Evolutionary conservation across 2,329 filamentous ascomycete species (phyloP).

Genomic region (Fusarium caatingaense): DNA sequence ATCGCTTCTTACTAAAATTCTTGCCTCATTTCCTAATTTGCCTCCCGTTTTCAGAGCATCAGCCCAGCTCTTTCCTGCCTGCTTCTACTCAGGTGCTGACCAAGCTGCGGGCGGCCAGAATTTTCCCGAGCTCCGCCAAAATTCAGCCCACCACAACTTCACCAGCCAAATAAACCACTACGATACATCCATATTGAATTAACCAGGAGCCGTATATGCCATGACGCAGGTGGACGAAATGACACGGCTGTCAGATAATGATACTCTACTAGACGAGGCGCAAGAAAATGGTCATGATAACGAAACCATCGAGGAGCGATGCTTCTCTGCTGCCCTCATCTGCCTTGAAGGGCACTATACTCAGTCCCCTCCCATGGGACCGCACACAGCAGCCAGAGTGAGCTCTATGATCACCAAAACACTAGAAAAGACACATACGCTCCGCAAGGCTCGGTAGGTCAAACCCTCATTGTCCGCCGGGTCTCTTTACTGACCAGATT

Average conservation of each 20-base stretch:
- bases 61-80: slow-evolving; percentile 2
- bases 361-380: slow-evolving; percentile 67
- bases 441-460: slow-evolving; percentile 68
- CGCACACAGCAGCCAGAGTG: slow-evolving; percentile 65
- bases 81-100: slow-evolving; percentile 35
- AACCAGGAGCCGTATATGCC: slow-evolving; percentile 1
- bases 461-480: not conserved
- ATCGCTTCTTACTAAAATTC: not conserved
- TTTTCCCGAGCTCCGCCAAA: slow-evolving; percentile 44
- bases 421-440: slow-evolving; percentile 71
- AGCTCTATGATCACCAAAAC: slow-evolving; percentile 69
- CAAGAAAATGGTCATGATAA: slow-evolving; percentile 38
- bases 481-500: slow-evolving; percentile 24
- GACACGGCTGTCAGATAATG: slow-evolving; percentile 45
- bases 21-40: not conserved
- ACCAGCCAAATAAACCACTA: slow-evolving; percentile 21
- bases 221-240: slow-evolving; percentile 40
- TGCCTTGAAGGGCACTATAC: slow-evolving; percentile 72
- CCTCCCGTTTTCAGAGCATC: not conserved
- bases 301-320: slow-evolving; percentile 72
- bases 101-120: slow-evolving; percentile 42
- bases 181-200: slow-evolving; percentile 14
- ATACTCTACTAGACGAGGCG: slow-evolving; percentile 24
- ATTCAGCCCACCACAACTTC: slow-evolving; percentile 35
- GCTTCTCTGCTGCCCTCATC: slow-evolving; percentile 69